A percentile compares a stretch with the other conserved stretches of the same genome.
Evolutionary conservation across 208 protist species (phyloP).

Genomic region (Phytomonas sp.): DNA sequence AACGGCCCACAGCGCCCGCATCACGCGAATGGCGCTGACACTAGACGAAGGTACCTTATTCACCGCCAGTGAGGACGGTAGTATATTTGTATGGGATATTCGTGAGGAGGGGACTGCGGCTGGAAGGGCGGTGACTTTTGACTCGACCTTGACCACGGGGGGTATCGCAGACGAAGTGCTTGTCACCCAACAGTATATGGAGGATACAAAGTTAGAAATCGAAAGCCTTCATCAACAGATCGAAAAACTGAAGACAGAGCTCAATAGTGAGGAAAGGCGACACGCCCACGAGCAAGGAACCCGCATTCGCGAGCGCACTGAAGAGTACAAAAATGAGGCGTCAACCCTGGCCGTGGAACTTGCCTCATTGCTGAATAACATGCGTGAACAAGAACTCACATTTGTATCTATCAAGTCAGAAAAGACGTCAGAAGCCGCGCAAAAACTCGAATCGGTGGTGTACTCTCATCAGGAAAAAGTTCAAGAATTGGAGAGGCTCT

Average conservation of each 20-base stretch:
- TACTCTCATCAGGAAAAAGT: slow-evolving; percentile 81
- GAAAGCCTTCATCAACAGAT: slow-evolving; percentile 81
- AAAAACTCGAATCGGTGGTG: slow-evolving; percentile 70
- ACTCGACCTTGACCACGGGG: neutral
- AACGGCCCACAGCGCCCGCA: slow-evolving; percentile 52
- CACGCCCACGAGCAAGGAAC: slow-evolving; percentile 89
- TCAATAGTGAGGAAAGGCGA: slow-evolving; percentile 92
- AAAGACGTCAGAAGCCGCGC: slow-evolving; percentile 61
- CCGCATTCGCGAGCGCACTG: slow-evolving; percentile 82
- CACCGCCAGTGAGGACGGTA: slow-evolving; percentile 84
- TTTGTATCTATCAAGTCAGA: slow-evolving; percentile 85
- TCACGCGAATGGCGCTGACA: slow-evolving; percentile 82
- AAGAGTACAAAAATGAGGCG: slow-evolving; percentile 83
- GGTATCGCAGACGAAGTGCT: slow-evolving; percentile 85
- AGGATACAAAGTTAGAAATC: slow-evolving; percentile 83
- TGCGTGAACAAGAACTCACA: slow-evolving; percentile 87
- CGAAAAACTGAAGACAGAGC: slow-evolving; percentile 88
- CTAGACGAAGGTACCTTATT: slow-evolving; percentile 90
- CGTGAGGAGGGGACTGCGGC: slow-evolving; percentile 62
- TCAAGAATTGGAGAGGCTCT: slow-evolving; percentile 74
- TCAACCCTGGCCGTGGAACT: slow-evolving; percentile 64
- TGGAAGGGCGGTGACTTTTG: slow-evolving; percentile 10
- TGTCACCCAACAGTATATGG: slow-evolving; percentile 90
- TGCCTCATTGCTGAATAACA: slow-evolving; percentile 68
- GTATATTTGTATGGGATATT: slow-evolving; percentile 83